Base-by-base conservation (phyloP, 2,329 filamentous ascomycete species). In the Trichoderma sp. region DNA sequence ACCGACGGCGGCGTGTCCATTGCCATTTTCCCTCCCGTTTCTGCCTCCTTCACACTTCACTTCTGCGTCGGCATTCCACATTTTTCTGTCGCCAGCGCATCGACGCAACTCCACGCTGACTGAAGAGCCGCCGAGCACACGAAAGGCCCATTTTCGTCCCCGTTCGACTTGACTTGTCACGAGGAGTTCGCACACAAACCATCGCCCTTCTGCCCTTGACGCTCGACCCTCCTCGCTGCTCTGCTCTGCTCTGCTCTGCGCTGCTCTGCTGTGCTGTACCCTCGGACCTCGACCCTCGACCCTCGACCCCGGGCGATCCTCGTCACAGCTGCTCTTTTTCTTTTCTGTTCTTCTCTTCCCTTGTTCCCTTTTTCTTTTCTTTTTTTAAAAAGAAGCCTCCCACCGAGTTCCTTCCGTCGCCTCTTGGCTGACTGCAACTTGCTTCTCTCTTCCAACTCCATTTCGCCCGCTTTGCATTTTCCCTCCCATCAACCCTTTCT, bases 51-150 rank as follows among this genome's bases (percentile, higher is more conserved):
- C 19, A 19, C 43, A 19, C 14, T 10, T 30, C 26, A 6, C 50
- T 14, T 39, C 12, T 39, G 34, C 34, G 12, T 39, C 34, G 10
- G 34, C 34, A 14, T 39, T 39, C 57, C 50, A 44, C 51, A 19
- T 47, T 48, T 47, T 17, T n/a, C 34, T 3, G 7, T 63, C 51
- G 50, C 60, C 51, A 63, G 51, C 60, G 50, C 60, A 63, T 63
- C 60, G 50, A 56, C 60, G 48, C 59, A 47, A 39, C 41, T 63
- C 51, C 51, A 56, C 60, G 60, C 51, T 60, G 57, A 60, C 57
- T 60, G 57, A 60, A 14, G 28, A 14, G 28, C 50, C 60, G 48
- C 51, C 60, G 59, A 63, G 43, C 9, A 45, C 7, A 56, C 50
- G 43, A 63, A 41, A 39, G 60, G 51, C 43, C 60, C 60, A 52